These are phyloP conservation scores for Taiozyma sp. DNA, from an alignment of 1,139 yeast species.

Conservation along the genomic window DNA sequence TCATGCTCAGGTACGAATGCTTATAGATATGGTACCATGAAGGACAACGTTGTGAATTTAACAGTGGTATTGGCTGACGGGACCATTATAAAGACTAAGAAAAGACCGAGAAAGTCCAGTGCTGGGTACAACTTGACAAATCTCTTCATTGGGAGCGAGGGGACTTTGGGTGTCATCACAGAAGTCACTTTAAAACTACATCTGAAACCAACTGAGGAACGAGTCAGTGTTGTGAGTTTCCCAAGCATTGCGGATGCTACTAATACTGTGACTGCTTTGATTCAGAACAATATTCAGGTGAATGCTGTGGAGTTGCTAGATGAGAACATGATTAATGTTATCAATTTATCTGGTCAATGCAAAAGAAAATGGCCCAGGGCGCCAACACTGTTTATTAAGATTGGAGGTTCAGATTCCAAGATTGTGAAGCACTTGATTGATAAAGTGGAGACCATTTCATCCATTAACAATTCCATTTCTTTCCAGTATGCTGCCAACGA, in stretches of 20 bases:
- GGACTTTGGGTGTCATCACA: constrained; percentile 70
- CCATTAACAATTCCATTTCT: constrained; percentile 8
- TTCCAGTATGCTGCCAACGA: constrained; percentile 25
- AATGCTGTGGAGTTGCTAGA: constrained; percentile 66
- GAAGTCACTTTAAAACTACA: constrained; percentile 68
- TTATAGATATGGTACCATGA: constrained; percentile 69
- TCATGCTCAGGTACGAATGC: constrained; percentile 80
- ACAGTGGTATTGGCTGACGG: constrained; percentile 82
- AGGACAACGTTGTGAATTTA: constrained; percentile 60
- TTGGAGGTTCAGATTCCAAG: constrained; percentile 57
- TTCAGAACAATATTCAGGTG: constrained; percentile 49
- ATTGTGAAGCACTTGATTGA: constrained; percentile 23
- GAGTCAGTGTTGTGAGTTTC: constrained; percentile 64
- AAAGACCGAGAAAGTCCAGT: constrained; percentile 68
- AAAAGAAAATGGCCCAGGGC: constrained; percentile 41
- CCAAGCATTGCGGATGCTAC: constrained; percentile 53
- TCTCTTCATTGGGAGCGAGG: constrained; percentile 68
- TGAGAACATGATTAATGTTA: constrained; percentile 48
- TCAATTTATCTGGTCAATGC: constrained; percentile 40
- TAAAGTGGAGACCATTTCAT: constrained; percentile 9
- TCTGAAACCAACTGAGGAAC: constrained; percentile 56
- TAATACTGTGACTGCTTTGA: constrained; percentile 47
- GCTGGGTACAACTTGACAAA: constrained; percentile 74
- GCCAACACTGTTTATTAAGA: constrained; percentile 59
- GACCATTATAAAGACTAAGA: constrained; percentile 62